Percentiles rank a stretch among this genome's conserved stretches.
Evolutionary conservation across 768 basidiomycete species (phyloP).

Genomic region (Suillus variegatus): DNA sequence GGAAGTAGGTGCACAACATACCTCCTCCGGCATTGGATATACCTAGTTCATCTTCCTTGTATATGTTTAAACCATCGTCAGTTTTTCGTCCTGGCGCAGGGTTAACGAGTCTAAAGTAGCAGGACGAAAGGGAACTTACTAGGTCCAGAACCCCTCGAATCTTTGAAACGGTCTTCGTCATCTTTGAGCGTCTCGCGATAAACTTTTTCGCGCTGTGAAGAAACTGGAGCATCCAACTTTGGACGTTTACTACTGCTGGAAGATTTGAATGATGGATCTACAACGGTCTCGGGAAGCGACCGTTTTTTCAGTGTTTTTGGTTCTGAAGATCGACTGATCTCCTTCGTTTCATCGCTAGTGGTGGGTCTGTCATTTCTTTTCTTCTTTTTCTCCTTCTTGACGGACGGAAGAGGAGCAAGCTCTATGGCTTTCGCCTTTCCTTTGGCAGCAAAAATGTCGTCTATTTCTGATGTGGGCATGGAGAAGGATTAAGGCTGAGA

Average conservation of each 20-base stretch:
- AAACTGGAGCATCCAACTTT: constrained; percentile 30
- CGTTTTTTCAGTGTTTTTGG: constrained; percentile 29
- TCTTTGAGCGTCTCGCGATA: constrained; percentile 27
- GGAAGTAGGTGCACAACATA: constrained; percentile 34
- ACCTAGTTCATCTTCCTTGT: constrained; percentile 82
- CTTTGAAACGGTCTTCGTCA: constrained; percentile 57
- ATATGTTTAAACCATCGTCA: constrained; percentile 77
- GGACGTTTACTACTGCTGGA: constrained; percentile 36
- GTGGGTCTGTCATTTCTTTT: constrained; percentile 28
- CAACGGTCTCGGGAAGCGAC: constrained; percentile 56
- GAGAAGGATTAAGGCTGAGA: constrained; percentile 14
- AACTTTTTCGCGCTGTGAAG: constrained; percentile 19
- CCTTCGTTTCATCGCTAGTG: constrained; percentile 1
- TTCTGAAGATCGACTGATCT: constrained; percentile 11
- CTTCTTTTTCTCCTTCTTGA: constrained; percentile 50
- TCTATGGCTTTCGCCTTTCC: constrained; percentile 33
- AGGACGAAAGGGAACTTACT: constrained; percentile 47
- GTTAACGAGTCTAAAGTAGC: constrained; percentile 13
- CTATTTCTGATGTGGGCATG: constrained; percentile 74
- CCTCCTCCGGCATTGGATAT: constrained; percentile 71
- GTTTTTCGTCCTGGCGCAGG: constrained; percentile 67
- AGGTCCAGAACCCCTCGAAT: constrained; percentile 73
- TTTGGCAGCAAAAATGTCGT: constrained; percentile 76
- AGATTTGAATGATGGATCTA: constrained; percentile 58
- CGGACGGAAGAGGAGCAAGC: constrained; percentile 30